Conservation (phyloP, 768 basidiomycete genomes). For the Daedalea quercina region DNA sequence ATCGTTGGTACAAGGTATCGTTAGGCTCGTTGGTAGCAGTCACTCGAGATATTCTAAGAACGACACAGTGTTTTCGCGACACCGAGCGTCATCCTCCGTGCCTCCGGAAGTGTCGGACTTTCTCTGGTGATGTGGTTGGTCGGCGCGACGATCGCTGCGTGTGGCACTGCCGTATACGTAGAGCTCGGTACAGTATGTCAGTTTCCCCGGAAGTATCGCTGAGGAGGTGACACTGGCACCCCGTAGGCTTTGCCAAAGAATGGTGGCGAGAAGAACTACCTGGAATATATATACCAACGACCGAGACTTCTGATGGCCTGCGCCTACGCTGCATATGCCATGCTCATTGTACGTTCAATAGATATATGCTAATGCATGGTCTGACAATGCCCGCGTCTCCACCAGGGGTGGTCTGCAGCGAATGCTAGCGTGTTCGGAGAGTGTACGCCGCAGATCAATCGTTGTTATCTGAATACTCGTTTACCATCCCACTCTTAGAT, state of each 20-base stretch:
- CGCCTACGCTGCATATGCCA: constrained; percentile 47
- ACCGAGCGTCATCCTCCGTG: constrained; percentile 56
- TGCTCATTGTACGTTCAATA: constrained; percentile 53
- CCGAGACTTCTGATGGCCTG: constrained; percentile 60
- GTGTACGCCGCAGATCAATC: constrained; percentile 37
- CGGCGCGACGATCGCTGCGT: constrained; percentile 55
- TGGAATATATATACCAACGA: constrained; percentile 61
- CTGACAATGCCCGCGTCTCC: neutral
- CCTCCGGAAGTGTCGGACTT: constrained; percentile 66
- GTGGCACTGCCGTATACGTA: constrained; percentile 67
- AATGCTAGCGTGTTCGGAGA: constrained; percentile 65
- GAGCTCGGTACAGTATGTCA: constrained; percentile 61
- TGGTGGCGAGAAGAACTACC: constrained; percentile 73
- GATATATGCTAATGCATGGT: no score
- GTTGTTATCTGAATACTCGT: neutral
- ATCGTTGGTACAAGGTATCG: constrained; percentile 74
- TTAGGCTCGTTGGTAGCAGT: no score
- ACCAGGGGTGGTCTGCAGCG: constrained; percentile 51
- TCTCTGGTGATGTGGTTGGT: constrained; percentile 66
- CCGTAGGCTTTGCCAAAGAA: constrained; percentile 57
- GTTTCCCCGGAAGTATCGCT: neutral
- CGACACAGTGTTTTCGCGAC: constrained; percentile 58
- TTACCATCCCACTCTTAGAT: constrained; percentile 37
- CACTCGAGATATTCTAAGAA: neutral
- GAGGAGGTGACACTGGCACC: neutral